A percentile compares a stretch with the other conserved stretches of the same genome.
These are phyloP conservation scores for Nitzschia inconspicua DNA, from an alignment of 108 stramenopile species.

Conservation along the genomic window DNA sequence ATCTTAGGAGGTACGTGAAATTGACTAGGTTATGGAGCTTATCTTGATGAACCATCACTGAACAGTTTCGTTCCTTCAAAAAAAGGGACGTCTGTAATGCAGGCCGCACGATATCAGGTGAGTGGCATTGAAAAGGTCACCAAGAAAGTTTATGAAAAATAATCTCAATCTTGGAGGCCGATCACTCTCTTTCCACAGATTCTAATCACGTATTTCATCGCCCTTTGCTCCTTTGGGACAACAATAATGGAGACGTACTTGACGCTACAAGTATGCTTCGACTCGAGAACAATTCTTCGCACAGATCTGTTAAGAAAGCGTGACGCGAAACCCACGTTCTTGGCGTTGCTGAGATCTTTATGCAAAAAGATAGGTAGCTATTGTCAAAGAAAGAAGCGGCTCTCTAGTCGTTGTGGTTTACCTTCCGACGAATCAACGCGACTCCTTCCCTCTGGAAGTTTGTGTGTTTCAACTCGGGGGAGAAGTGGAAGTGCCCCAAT, in stretches of 20 bases:
- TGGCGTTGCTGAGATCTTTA: background rate
- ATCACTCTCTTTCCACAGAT: too few species aligned
- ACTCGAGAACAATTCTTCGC: slow-evolving; percentile 25
- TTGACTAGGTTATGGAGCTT: too few species aligned
- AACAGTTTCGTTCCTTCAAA: too few species aligned
- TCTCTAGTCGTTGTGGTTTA: background rate
- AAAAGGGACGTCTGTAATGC: slow-evolving; percentile 53
- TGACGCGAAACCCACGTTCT: slow-evolving; percentile 5
- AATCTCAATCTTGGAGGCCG: too few species aligned
- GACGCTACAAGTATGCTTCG: slow-evolving; percentile 54
- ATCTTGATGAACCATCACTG: too few species aligned
- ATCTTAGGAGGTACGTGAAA: slow-evolving; percentile 90
- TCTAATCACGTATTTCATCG: slow-evolving; percentile 82
- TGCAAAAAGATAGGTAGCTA: background rate
- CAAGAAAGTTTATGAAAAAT: too few species aligned
- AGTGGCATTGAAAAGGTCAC: background rate
- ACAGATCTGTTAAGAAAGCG: slow-evolving; percentile 19
- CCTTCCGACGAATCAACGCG: background rate
- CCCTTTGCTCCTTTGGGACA: slow-evolving; percentile 34
- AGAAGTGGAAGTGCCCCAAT: background rate
- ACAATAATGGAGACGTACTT: slow-evolving; percentile 40
- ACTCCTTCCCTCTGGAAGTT: too few species aligned
- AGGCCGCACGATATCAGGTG: slow-evolving; percentile 87
- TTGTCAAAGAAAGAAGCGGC: background rate
- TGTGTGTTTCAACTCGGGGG: background rate